Evolutionary conservation across 2,329 filamentous ascomycete genomes (phyloP), one percentile per base, ranked within the genome.

Genomic region (Aureobasidium sp.): DNA sequence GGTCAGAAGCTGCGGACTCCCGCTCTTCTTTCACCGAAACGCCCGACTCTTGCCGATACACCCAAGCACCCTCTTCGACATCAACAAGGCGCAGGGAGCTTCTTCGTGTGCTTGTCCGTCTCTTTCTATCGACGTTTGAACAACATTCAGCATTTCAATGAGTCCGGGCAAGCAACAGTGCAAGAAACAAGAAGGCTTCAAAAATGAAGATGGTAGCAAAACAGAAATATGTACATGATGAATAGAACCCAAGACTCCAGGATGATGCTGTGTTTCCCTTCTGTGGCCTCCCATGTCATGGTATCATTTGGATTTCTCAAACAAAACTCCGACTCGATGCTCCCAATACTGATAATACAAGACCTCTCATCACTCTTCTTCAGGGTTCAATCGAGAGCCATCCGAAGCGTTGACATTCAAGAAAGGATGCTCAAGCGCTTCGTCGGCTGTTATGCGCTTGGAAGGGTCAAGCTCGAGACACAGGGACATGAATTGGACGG

Each of bases 401-500:
- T 20, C 17, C 8, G 53, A 45, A n/a, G 55, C 8, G 20, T 39
- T 22, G 15, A 29, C 31, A 5, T 37, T 58, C 20, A 71, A 73
- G 70, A 93, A 93, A 0, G 87, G 84, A 72, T 93, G 89, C 55
- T 82, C 73, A 51, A 95, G 73, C 0, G 90, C 90, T 68, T 92
- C 85, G 36, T 83, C 81, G 1, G 90, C 90, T 45, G 87, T 90
- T 62, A 93, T 89, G 29, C 90, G 79, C 72, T 83, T 86, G 29
- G 78, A 78, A 0, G 90, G 89, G 70, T 95, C 89, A 52, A 92
- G 78, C 62, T 94, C 89, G 72, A 95, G 82, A 68, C 89, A 90
- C 20, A 82, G 76, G 55, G 84, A 80, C 64, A 95, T 74, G 70
- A 95, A 94, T 45, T 83, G 79, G 0, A 93, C 80, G 0, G 90